Evolutionary conservation across 129 eudicot genomes (phyloP), one percentile per base, ranked within the genome.

Genomic region (Lactuca saligna): DNA sequence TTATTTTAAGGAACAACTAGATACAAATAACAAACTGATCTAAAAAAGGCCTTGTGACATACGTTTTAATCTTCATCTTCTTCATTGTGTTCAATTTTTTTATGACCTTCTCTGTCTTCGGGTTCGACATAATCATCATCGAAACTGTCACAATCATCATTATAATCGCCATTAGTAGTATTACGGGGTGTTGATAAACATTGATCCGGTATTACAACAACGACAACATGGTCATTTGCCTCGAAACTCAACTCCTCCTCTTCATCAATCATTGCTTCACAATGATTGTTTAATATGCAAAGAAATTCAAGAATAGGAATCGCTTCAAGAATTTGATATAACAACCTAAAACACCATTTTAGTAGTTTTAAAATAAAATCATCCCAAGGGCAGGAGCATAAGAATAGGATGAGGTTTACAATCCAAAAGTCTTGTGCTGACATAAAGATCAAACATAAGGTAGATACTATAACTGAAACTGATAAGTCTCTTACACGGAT

Each of bases 331-430:
- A 42, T 13, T 20, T 15, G 65, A 69, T 57, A 69, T 56, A 69
- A 20, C 65, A 64, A 69, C 65, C 63, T 2, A 41, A 69, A 56
- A 57, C 65, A 25, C 0, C 25, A 8, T 25, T 69, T 69, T 0
- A 69, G 20, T 7, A 56, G 13, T 7, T 41, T 25, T n/a, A 3
- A 15, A 58, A 59, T 35, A 3, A 71, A 35, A 51, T 72, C 54
- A 35, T 72, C 63, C 61, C 60, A 72, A 62, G 35, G 77, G 62
- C 62, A 72, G 15, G 13, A 25, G 14, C 11, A 72, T 8, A 72
- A 17, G 44, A 63, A 7, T 17, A 72, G 11, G 51, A 72, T 48
- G 33, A 51, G 53, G 62, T 62, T 50, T 0, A n/a, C 13, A 34
- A 51, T 72, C 63, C 51, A 61, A 61, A 72, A 72, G 16, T 72